These are phyloP conservation scores for Lagerstroemia speciosa DNA, from an alignment of 345 rosid genomes.

Conservation along the genomic window DNA sequence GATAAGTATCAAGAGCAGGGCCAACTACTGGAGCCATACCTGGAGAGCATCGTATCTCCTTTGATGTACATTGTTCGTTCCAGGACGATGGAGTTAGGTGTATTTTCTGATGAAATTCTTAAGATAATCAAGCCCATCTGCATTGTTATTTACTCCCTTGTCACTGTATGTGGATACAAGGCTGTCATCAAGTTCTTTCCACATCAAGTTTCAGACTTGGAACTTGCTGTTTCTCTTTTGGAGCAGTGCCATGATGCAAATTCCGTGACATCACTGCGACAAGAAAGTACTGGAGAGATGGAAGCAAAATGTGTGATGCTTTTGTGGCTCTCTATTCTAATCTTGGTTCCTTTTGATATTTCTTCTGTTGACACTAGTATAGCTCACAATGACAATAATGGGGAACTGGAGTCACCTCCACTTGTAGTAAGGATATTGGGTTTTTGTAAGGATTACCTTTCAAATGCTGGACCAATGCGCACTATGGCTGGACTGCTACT, in stretches of 20 bases:
- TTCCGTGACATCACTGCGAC: constrained; percentile 59
- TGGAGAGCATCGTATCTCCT: constrained; percentile 76
- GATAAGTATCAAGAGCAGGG: constrained; percentile 93
- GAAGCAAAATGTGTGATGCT: constrained; percentile 83
- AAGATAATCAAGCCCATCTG: constrained; percentile 65
- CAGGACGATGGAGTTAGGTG: constrained; percentile 42
- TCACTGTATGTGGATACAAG: constrained; percentile 90
- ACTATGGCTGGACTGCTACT: constrained; percentile 77
- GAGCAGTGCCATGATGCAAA: constrained; percentile 63
- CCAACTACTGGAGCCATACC: constrained; percentile 78
- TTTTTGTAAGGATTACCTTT: constrained; percentile 79
- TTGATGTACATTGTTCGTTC: constrained; percentile 65
- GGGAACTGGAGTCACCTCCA: constrained; percentile 53
- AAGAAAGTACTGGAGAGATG: constrained; percentile 97
- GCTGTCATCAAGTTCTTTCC: constrained; percentile 83
- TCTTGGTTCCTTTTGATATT: constrained; percentile 87
- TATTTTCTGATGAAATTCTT: constrained; percentile 42
- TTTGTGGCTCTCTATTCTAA: constrained; percentile 89
- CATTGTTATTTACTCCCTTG: constrained; percentile 67
- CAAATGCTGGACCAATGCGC: constrained; percentile 92
- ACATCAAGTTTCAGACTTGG: constrained; percentile 86
- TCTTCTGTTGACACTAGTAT: constrained; percentile 82
- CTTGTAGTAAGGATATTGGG: constrained; percentile 61
- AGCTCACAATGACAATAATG: constrained; percentile 24
- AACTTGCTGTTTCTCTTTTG: constrained; percentile 74